Percentiles rank a stretch among this genome's conserved stretches.
phyloP scores from a whole-genome alignment of 495 filamentous ascomycete genomes.

The Neurospora sp. region DNA sequence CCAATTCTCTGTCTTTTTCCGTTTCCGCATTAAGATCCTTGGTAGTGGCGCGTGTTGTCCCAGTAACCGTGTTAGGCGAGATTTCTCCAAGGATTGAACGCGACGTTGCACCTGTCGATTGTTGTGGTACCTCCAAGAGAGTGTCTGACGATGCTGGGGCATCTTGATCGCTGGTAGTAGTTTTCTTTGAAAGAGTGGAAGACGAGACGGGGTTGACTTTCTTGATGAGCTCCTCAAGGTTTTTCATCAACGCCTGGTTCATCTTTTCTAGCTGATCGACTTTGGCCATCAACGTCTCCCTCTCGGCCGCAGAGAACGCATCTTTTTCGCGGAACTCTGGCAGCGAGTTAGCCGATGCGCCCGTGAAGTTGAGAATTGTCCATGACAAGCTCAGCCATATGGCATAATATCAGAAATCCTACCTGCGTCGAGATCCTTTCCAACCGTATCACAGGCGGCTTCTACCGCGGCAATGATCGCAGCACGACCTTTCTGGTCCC shows the following conservation, averaged over 20 bases:
- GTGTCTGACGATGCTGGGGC: neutral
- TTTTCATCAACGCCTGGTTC: conserved; percentile 22
- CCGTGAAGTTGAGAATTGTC: neutral
- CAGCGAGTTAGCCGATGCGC: neutral
- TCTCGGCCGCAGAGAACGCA: conserved; percentile 13
- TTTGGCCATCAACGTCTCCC: conserved; percentile 20
- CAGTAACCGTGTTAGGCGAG: conserved; percentile 11
- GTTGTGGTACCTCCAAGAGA: neutral
- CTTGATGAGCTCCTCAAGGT: conserved; percentile 22
- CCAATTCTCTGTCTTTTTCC: conserved; percentile 16
- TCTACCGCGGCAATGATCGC: conserved; percentile 31
- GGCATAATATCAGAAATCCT: neutral
- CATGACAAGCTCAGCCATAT: neutral
- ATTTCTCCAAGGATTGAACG: conserved; percentile 10
- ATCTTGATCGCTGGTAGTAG: neutral
- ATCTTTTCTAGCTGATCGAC: conserved; percentile 23
- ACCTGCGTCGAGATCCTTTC: conserved; percentile 27
- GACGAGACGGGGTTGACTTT: neutral
- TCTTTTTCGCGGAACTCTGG: conserved; percentile 16
- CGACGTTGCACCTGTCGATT: neutral
- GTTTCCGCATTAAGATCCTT: neutral
- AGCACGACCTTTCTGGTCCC: conserved; percentile 28
- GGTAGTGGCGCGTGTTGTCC: neutral
- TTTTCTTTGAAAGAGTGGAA: neutral
- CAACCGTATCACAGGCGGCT: conserved; percentile 29